These are phyloP conservation scores for Ostreobium quekettii DNA, from an alignment of 139 green algal species.

Conservation along the genomic window DNA sequence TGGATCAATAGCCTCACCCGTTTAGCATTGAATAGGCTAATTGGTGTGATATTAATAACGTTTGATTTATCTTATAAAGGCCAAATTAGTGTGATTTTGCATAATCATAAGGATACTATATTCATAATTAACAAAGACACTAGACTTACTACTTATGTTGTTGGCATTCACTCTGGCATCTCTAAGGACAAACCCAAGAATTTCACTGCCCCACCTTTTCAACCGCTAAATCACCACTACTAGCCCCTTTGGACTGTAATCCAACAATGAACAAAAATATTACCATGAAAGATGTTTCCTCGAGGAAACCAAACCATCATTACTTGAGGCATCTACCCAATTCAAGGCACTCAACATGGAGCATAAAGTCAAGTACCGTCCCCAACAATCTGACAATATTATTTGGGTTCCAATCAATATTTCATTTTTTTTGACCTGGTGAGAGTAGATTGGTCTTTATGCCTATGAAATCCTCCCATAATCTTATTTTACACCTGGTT, in stretches of 20 bases:
- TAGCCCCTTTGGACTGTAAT: too few relatives aligned
- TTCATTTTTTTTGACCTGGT: not conserved
- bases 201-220: too few relatives aligned
- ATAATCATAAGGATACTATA: not conserved
- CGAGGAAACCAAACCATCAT: not conserved
- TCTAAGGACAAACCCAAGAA: too few relatives aligned
- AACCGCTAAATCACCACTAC: too few relatives aligned
- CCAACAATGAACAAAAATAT: too few relatives aligned
- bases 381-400: not conserved
- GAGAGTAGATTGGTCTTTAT: not conserved
- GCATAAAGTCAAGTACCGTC: not conserved
- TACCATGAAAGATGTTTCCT: not conserved
- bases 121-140: not conserved
- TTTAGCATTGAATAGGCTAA: not conserved
- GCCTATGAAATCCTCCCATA: slow-evolving; percentile 1
- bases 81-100: slow-evolving; percentile 7
- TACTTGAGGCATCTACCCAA: not conserved
- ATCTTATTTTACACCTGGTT: slow-evolving; percentile 7
- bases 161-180: not conserved
- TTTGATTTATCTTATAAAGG: slow-evolving; percentile 1
- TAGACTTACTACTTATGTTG: not conserved
- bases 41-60: not conserved
- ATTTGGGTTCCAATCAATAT: slow-evolving; percentile 1
- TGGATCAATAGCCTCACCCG: not conserved
- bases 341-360: not conserved